Percentiles rank a stretch among this genome's conserved stretches.
Conservation (phyloP, 2,329 filamentous ascomycete genomes). For the Fusarium musae region DNA sequence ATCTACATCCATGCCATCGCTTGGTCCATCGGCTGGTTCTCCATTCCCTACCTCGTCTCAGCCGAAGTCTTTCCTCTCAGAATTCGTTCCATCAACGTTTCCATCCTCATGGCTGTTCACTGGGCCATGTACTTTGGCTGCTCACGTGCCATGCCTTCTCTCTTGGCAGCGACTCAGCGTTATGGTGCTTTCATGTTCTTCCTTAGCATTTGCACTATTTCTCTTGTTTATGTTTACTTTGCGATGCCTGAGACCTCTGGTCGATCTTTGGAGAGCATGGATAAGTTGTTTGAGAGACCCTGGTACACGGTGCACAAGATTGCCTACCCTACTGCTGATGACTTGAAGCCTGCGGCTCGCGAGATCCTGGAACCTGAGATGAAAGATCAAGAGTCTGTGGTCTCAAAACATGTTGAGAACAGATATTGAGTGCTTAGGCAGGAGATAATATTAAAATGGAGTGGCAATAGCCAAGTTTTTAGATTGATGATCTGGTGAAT, state of each 20-base stretch:
- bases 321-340: slow-evolving; percentile 45
- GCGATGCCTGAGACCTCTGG: slow-evolving; percentile 49
- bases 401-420: slow-evolving; percentile 14
- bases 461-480: rapidly evolving
- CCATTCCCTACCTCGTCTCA: slow-evolving; percentile 57
- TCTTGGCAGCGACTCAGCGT: slow-evolving; percentile 47
- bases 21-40: slow-evolving; percentile 61
- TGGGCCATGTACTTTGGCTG: slow-evolving; percentile 52
- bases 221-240: slow-evolving; percentile 48
- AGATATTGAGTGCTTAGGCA: background rate
- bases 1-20: slow-evolving; percentile 57
- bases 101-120: slow-evolving; percentile 57
- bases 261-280: slow-evolving; percentile 47
- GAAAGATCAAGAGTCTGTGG: slow-evolving; percentile 17
- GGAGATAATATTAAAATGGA: rapidly evolving
- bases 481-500: rapidly evolving
- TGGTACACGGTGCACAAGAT: slow-evolving; percentile 47
- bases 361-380: slow-evolving; percentile 19
- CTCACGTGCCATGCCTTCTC: slow-evolving; percentile 49
- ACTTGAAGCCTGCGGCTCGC: slow-evolving; percentile 22
- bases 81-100: slow-evolving; percentile 54
- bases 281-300: slow-evolving; percentile 43
- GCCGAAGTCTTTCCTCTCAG: slow-evolving; percentile 57
- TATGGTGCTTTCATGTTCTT: slow-evolving; percentile 49
- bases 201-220: slow-evolving; percentile 41